These are phyloP conservation scores for Hortiboletus rubellus DNA, from an alignment of 1,284 basidiomycete genomes.

Conservation along the genomic window DNA sequence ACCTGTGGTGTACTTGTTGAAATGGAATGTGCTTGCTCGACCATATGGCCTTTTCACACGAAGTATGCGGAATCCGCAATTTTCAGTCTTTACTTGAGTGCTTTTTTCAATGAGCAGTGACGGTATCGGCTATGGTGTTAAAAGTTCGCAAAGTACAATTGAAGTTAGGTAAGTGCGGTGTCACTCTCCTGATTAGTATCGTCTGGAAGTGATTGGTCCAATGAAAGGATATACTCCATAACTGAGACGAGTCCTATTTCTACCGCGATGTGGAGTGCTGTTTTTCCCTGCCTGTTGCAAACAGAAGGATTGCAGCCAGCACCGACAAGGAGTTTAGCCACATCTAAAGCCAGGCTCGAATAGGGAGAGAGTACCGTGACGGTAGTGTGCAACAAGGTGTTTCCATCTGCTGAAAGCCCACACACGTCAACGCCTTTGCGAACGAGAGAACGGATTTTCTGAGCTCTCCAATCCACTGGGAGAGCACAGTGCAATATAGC, in stretches of 20 bases:
- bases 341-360: not conserved
- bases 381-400: not conserved
- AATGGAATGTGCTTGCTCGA: too few species aligned
- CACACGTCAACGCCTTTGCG: not conserved
- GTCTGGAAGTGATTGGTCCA: not conserved
- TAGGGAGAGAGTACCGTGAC: not conserved
- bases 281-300: not conserved
- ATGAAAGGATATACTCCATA: not conserved
- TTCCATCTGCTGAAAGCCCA: not conserved
- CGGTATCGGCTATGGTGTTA: too few species aligned
- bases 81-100: too few species aligned
- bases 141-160: too few species aligned
- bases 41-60: too few species aligned
- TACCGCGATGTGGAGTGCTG: slow-evolving; percentile 1
- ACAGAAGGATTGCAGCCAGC: not conserved
- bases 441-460: not conserved
- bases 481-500: not conserved
- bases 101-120: too few species aligned
- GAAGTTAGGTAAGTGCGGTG: too few species aligned
- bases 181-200: not conserved
- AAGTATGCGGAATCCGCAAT: too few species aligned
- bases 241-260: not conserved
- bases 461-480: not conserved
- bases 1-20: too few species aligned
- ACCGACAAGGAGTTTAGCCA: not conserved